A percentile compares a stretch with the other conserved stretches of the same genome.
These are phyloP conservation scores for Sugiyamaella valdiviana DNA, from an alignment of 805 yeast species.

Conservation along the genomic window DNA sequence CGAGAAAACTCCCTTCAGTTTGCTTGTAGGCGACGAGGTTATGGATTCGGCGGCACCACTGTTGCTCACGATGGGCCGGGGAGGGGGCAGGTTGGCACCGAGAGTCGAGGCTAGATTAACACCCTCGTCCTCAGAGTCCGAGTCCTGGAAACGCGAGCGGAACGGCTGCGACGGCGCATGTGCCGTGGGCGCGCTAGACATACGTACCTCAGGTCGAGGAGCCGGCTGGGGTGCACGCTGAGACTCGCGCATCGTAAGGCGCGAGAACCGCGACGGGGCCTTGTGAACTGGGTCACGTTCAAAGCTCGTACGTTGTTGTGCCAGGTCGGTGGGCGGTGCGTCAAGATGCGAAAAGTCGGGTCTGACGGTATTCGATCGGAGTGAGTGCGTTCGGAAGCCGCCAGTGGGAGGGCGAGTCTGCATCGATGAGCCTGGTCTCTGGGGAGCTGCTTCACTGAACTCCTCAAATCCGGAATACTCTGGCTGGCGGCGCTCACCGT, in stretches of 20 bases:
- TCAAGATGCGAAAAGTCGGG: slow-evolving; percentile 8
- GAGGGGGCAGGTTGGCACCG: not conserved
- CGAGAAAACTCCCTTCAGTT: slow-evolving; percentile 26
- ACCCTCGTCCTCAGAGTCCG: slow-evolving; percentile 30
- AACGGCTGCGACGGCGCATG: slow-evolving; percentile 14
- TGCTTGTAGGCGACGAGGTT: slow-evolving; percentile 9
- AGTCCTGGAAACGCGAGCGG: slow-evolving; percentile 30
- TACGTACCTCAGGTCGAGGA: slow-evolving; percentile 1
- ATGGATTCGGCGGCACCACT: slow-evolving; percentile 2
- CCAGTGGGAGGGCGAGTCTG: slow-evolving; percentile 1
- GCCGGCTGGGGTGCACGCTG: not conserved
- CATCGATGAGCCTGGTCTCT: slow-evolving; percentile 4
- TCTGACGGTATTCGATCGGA: slow-evolving; percentile 2
- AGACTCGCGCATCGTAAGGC: slow-evolving; percentile 6
- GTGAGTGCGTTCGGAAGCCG: slow-evolving; percentile 13
- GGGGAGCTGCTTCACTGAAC: not conserved
- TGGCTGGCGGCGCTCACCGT: not conserved
- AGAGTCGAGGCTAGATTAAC: slow-evolving; percentile 2
- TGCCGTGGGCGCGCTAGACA: not conserved
- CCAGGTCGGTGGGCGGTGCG: not conserved
- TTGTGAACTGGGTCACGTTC: slow-evolving; percentile 2
- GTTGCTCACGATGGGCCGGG: not conserved
- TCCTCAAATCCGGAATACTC: not conserved
- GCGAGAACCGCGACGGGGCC: not conserved
- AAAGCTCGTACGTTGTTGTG: slow-evolving; percentile 10